phyloP scores from a whole-genome alignment of 73 alveolate genomes.

The Blepharisma japonicum region DNA sequence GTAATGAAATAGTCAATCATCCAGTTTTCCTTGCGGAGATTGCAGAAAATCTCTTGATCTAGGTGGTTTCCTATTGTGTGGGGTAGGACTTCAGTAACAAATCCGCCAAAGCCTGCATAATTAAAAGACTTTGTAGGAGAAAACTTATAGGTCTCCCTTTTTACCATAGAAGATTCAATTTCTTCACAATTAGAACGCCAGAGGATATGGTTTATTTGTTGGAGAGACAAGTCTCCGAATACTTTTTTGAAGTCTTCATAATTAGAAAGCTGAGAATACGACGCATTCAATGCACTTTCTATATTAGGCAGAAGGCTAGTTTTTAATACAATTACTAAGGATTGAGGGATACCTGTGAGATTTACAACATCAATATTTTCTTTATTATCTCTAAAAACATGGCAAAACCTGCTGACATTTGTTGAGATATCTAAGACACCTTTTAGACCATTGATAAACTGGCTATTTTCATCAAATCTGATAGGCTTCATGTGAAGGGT shows the following conservation, averaged over 20 bases:
- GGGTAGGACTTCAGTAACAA: not conserved
- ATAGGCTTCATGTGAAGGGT: too few species aligned
- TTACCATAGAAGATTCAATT: constrained; percentile 49
- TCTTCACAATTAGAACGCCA: constrained; percentile 65
- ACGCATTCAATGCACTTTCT: too few species aligned
- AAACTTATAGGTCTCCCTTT: constrained; percentile 54
- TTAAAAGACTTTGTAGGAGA: constrained; percentile 45
- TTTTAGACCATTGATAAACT: constrained; percentile 16
- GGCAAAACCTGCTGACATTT: not conserved
- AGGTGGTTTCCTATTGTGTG: not conserved
- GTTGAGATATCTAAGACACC: not conserved
- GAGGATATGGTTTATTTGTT: constrained; percentile 51
- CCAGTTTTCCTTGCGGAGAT: too few species aligned
- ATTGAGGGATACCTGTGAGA: not conserved
- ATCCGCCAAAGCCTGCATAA: constrained; percentile 63
- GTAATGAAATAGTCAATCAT: too few species aligned
- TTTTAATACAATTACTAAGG: not conserved
- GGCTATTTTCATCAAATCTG: too few species aligned
- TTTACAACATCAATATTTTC: constrained; percentile 13
- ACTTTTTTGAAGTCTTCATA: constrained; percentile 27
- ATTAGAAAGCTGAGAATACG: too few species aligned
- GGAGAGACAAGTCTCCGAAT: constrained; percentile 30
- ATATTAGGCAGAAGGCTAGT: too few species aligned
- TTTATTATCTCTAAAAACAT: not conserved
- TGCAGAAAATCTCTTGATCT: not conserved